Evolutionary conservation across 176 grass and related monocot species (phyloP).

Genomic region (Oryza longistaminata): DNA sequence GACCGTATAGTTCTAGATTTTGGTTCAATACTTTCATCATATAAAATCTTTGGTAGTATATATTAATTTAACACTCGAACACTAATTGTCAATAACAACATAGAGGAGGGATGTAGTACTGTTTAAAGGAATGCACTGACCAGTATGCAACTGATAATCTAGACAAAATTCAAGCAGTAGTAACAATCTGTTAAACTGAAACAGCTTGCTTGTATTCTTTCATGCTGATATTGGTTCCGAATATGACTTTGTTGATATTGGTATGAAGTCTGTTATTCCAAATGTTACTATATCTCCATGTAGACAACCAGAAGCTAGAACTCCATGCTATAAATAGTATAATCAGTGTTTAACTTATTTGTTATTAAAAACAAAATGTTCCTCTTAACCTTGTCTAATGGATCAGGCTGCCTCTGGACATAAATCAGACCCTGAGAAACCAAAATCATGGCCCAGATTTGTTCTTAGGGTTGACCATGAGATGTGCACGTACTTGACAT

Average conservation of each 20-base stretch:
- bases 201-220: not conserved
- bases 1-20: not conserved
- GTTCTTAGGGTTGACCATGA: constrained; percentile 72
- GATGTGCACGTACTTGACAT: constrained; percentile 85
- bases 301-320: not conserved
- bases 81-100: no score
- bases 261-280: not conserved
- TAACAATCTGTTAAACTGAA: not conserved
- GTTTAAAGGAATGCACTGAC: constrained; percentile 15
- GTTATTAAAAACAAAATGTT: constrained; percentile 13
- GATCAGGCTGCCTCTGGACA: constrained; percentile 60
- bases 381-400: constrained; percentile 43
- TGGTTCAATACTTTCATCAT: not conserved
- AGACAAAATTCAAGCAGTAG: constrained; percentile 1
- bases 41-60: not conserved
- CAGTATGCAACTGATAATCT: constrained; percentile 12
- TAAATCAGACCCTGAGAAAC: constrained; percentile 56
- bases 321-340: not conserved
- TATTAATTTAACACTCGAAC: no score
- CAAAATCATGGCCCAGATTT: constrained; percentile 85
- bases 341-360: constrained; percentile 1
- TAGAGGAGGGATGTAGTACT: not conserved
- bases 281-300: not conserved
- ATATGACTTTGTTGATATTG: not conserved
- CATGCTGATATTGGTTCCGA: not conserved